Evolutionary conservation across 805 yeast genomes (phyloP), one percentile per base, ranked within the genome.

Genomic region (Starmerella bombicola): DNA sequence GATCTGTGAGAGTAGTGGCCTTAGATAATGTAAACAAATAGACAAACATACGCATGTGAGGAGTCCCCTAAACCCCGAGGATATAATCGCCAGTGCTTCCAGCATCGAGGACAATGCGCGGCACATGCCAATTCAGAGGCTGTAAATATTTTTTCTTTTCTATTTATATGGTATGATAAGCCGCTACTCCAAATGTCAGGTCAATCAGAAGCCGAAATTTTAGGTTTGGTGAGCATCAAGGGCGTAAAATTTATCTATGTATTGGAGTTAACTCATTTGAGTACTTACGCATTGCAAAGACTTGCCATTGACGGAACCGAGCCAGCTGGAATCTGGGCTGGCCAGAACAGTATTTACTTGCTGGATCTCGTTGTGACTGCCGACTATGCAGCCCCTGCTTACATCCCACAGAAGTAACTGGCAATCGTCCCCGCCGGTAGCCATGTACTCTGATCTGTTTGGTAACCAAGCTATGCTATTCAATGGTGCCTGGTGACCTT

Each of bases 391-490:
- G 24, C 51, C 91, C 8, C 32, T 23, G 73, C 58, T 76, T 19
- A 74, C 56, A 55, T 76, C 78, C 81, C 81, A 76, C 9, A 76
- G 53, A 45, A 74, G 68, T n/a, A 72, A 66, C 52, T 69, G 66
- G 50, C 80, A 76, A 51, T 67, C 74, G 17, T 76, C 76, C 37
- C 71, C 67, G 66, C 91, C 73, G 78, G 51, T 79, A 69, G 51
- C 94, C 77, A 88, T 58, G 23, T 24, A 15, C 79, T 76, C 24
- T 75, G 69, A n/a, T 40, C 49, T 15, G 31, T 43, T 41, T 0
- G 97, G 96, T 52, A 86, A 88, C 96, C 96, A 88, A 38, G 68
- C 61, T 15, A 86, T 70, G 47, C 76, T 68, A 55, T 88, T 88
- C 19, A 88, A 72, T 1, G 80, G 67, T 0, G 76, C 74, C 21